phyloP scores from a whole-genome alignment of 1,284 basidiomycete genomes.

The Cystobasidium pallidum region DNA sequence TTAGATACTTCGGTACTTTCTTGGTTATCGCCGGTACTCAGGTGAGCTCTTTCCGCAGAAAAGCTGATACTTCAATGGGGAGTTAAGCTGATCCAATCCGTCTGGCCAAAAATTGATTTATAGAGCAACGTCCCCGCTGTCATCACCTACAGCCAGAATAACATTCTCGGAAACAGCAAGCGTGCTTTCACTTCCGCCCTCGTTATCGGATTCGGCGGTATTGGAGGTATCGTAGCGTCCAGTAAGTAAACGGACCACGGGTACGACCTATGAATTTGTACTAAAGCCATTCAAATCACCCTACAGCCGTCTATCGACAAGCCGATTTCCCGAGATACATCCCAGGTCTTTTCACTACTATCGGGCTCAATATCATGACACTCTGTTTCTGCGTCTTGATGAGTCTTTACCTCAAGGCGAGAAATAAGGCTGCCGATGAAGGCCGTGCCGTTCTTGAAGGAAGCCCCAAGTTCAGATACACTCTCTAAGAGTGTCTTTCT shows the following conservation, averaged over 20 bases:
- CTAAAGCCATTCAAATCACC: not conserved
- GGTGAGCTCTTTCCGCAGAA: conserved; percentile 17
- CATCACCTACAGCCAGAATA: conserved; percentile 57
- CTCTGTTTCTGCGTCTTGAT: conserved; percentile 48
- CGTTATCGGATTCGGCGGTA: conserved; percentile 72
- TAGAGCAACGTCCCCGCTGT: conserved; percentile 55
- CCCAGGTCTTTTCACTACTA: conserved; percentile 46
- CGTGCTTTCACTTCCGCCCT: conserved; percentile 59
- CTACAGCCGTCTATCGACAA: conserved; percentile 50
- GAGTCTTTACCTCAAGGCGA: conserved; percentile 43
- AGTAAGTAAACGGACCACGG: too few species aligned
- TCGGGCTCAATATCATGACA: conserved; percentile 53
- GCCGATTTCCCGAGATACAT: conserved; percentile 50
- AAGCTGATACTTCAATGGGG: too few species aligned
- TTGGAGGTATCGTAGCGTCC: conserved; percentile 59
- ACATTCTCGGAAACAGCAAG: conserved; percentile 58
- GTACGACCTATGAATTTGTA: too few species aligned
- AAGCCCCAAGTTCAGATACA: conserved; percentile 47
- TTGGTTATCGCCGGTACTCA: conserved; percentile 56
- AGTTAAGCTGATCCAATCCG: too few species aligned
- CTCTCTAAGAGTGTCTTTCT: conserved; percentile 32
- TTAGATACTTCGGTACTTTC: conserved; percentile 58
- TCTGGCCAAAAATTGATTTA: too few species aligned
- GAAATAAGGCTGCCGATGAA: conserved; percentile 45
- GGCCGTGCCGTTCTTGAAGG: conserved; percentile 45